Evolutionary conservation across 1,284 basidiomycete genomes (phyloP), one percentile per base, ranked within the genome.

Genomic region (Cryptococcus amylolentus): DNA sequence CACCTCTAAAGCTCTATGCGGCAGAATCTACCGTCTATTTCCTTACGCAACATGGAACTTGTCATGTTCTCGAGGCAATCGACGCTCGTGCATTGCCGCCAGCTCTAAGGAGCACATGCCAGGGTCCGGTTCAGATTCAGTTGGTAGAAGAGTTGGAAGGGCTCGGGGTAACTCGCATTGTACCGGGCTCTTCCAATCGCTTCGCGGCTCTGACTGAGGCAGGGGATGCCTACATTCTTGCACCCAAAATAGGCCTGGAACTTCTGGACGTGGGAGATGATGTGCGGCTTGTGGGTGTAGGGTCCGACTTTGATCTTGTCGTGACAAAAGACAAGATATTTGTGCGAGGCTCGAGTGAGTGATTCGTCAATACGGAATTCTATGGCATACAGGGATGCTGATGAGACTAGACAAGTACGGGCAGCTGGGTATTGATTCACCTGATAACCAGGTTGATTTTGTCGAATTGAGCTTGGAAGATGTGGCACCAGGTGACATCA

Each of bases 321-420:
- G 63, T 73, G 10, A 58, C 58, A 8, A 57, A 65, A 9, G 20
- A 51, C 9, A 45, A 51, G 8, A 55, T 71, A 4, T 66, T 61
- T 54, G 65, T 62, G 8, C 55, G 67, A 40, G 73, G 72, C 8
- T 41, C 50, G 20, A 74, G 72, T 75, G 52, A 68, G 72, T 68
- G 18, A 28, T 52, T 10, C 7, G 39, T 49, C 12, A 13, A 20
- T 50, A 27, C 10, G 9, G 23, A 23, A 23, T 23, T 3, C 23
- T 23, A 23, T 23, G 23, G 23, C 18, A 27, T 28, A 35, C 18
- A 38, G 18, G 18, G 9, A 43, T 45, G 58, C 58, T 66, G 56
- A 65, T 49, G 10, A 45, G 12, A 41, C 31, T 10, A 75, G 73
- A 71, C 54, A 38, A 60, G n/a, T 69, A 67, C 41, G 67, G 67